Evolutionary conservation across 2,329 filamentous ascomycete species (phyloP), one percentile per base, ranked within the genome.

Genomic region (Verticillium tricorpus): DNA sequence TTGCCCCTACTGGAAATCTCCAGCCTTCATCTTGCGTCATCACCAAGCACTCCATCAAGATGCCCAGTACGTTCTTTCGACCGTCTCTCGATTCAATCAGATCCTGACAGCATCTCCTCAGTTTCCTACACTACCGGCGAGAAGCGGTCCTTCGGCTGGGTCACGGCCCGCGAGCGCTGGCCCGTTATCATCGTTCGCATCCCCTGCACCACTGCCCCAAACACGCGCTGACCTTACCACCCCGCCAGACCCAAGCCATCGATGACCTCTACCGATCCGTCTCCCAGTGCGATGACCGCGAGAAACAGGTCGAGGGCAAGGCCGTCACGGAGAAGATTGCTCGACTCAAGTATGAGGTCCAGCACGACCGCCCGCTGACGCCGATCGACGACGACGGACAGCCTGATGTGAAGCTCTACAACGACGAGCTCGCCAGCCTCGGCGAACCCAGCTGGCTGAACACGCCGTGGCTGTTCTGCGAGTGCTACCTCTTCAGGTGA

Each of bases 271-370:
- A 96, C 78, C 90, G 91, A 59, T 54, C 40, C 11, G 84, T 89
- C 4, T 80, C 81, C 37, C 77, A 80, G 62, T 80, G 81, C 59
- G 80, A 84, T 39, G 86, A 92, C 59, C 76, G 87, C 11, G 82
- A 86, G 63, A 72, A 76, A 63, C 70, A 71, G 65, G 17, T 40
- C n/a, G 95, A 98, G 75, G 95, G 95, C 70, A 97, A 97, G 80
- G 82, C 80, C 69, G 93, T 99, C 63, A 84, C 96, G 52, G 87
- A 90, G 72, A 85, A 90, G 67, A 82, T 99, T 14, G 89, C 89
- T 5, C 85, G 83, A 67, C 82, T 99, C 69, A 99, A 99, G 78
- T 97, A 98, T 77, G 94, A 98, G 77, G 79, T 98, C 55, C 91
- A 97, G 73, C 95, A 99, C 73, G 88, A 97, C 75, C 87, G 93